phyloP scores from a whole-genome alignment of 1,284 basidiomycete species.

The Schizophyllum amplum region DNA sequence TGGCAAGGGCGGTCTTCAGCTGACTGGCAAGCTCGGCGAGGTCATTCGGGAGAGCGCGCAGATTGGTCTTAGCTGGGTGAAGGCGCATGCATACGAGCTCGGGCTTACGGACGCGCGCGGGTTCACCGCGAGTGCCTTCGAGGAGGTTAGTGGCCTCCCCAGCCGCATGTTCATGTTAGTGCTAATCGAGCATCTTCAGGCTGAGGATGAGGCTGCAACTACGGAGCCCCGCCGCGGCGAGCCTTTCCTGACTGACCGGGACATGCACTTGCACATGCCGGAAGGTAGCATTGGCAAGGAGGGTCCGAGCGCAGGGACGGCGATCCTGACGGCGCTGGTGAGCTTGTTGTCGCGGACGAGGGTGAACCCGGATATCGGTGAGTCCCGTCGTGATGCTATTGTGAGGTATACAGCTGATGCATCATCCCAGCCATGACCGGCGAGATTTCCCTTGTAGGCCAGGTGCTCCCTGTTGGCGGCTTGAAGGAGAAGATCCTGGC shows the following conservation, averaged over 20 bases:
- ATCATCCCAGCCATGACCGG: conserved; percentile 81
- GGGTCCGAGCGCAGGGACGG: conserved; percentile 93
- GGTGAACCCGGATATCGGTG: conserved; percentile 83
- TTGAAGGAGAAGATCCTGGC: conserved; percentile 95
- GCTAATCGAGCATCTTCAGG: too few species aligned
- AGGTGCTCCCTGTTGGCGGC: conserved; percentile 89
- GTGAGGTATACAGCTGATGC: background rate
- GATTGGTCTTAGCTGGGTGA: conserved; percentile 91
- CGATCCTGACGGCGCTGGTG: conserved; percentile 86
- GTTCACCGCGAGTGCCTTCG: background rate
- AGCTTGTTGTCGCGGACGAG: conserved; percentile 81
- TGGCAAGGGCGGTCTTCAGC: conserved; percentile 81
- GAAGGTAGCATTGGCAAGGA: conserved; percentile 98
- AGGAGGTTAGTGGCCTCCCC: too few species aligned
- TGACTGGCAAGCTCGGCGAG: conserved; percentile 96
- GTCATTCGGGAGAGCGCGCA: conserved; percentile 96
- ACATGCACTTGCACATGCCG: conserved; percentile 93
- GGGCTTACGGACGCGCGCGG: conserved; percentile 56
- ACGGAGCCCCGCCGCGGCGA: conserved; percentile 31
- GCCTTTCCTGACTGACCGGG: conserved; percentile 76
- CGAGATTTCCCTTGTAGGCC: conserved; percentile 87
- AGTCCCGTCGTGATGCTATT: conserved; percentile 18
- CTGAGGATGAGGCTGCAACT: conserved; percentile 15
- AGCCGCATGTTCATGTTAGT: too few species aligned
- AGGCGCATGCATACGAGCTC: conserved; percentile 81